Evolutionary conservation across 352 stramenopile genomes (phyloP), one percentile per base, ranked within the genome.

Genomic region (Globisporangium lucens): DNA sequence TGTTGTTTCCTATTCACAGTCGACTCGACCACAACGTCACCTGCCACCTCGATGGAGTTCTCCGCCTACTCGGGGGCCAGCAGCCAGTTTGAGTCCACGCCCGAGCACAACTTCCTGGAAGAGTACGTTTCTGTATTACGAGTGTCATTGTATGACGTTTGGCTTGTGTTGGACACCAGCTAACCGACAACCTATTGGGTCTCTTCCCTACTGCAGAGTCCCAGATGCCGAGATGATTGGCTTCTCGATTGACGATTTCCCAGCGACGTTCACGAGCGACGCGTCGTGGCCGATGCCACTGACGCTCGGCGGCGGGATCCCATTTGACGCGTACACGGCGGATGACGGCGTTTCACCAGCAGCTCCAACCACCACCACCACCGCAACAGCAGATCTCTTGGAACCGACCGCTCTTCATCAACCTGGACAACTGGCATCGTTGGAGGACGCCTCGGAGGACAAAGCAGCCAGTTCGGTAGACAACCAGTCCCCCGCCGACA

Each of bases 181-280:
- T 68, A 22, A 68, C 24, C 4, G 7, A 29, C 13, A 51, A 51
- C 20, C 41, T 24, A 22, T 63, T 33, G 20, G 49, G 58, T 47
- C 60, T 27, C 52, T 15, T 49, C 22, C 27, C 20, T 41, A 24
- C 7, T 17, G 58, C 55, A 87, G 74, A 69, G 53, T 74, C 12
- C 53, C 72, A 0, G 75, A 93, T 27, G 77, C 66, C 7, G 83
- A 93, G 33, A 89, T 90, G 76, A 80, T 89, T 51, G 83, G 77
- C 9, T 88, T 89, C 58, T 87, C 75, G 43, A 87, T 90, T 33
- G 83, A 91, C 15, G 81, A 89, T 22, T 85, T 89, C 43, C 81
- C 83, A 20, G 68, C 76, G 46, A 78, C 78, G 4, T 78, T 87
- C 60, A 78, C 75, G 24, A 69, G 79, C 1, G 76, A 85, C 59